phyloP scores from a whole-genome alignment of 805 yeast species.

The Metschnikowia borealis region DNA sequence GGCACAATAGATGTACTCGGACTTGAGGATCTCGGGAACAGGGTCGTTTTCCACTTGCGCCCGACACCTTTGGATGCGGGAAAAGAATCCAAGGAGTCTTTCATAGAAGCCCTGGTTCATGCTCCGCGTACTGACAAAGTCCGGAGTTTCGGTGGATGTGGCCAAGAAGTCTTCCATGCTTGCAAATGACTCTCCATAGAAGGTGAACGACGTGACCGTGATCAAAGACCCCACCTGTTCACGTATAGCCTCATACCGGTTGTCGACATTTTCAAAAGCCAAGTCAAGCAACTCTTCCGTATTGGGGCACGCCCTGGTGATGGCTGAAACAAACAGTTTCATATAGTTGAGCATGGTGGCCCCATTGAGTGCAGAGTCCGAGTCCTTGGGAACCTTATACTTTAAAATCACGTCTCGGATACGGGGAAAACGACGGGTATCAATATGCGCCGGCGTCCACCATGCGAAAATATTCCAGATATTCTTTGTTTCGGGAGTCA shows the following conservation, averaged over 20 bases:
- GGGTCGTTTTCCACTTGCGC: constrained; percentile 31
- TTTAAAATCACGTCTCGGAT: constrained; percentile 43
- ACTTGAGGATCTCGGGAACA: constrained; percentile 54
- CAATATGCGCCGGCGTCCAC: constrained; percentile 68
- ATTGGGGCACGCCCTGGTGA: constrained; percentile 53
- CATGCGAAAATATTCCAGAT: constrained; percentile 76
- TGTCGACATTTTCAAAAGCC: constrained; percentile 49
- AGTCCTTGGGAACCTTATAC: constrained; percentile 44
- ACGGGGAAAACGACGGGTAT: constrained; percentile 60
- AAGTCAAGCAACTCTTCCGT: constrained; percentile 42
- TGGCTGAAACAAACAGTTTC: constrained; percentile 45
- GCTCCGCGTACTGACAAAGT: constrained; percentile 6
- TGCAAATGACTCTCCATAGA: constrained; percentile 40
- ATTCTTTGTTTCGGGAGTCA: constrained; percentile 68
- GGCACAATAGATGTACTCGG: constrained; percentile 59
- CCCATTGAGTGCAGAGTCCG: constrained; percentile 62
- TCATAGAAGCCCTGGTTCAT: constrained; percentile 24
- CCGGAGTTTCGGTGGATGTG: constrained; percentile 22
- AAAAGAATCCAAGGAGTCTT: constrained; percentile 42
- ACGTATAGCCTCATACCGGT: constrained; percentile 72
- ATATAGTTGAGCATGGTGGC: constrained; percentile 58
- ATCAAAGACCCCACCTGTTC: constrained; percentile 61
- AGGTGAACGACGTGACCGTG: constrained; percentile 41
- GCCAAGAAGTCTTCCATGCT: constrained; percentile 38
- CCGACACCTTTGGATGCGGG: constrained; percentile 38